Evolutionary conservation across 1,284 basidiomycete genomes (phyloP), one percentile per base, ranked within the genome.

Genomic region (Ustilago loliicola): DNA sequence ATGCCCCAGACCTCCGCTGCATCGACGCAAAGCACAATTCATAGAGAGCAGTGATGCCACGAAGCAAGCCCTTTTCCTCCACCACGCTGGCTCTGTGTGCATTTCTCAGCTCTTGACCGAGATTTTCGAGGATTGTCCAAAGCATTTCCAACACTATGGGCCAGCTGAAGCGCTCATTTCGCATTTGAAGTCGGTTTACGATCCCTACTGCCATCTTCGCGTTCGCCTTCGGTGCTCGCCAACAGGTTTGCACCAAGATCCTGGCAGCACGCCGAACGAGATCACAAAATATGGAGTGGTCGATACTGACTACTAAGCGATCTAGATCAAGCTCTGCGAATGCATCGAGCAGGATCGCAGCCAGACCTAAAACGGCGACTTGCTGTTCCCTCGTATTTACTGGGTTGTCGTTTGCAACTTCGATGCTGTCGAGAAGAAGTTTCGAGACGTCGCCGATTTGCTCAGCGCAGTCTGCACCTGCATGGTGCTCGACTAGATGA

Each of bases 321-420:
- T n/a, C n/a, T n/a, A 10, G 61, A 10, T 15, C 36, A 0, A 67
- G 47, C 42, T 61, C 71, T 3, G 53, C 54, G 15, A 61, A 38
- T 2, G 54, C 53, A 15, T 73, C 71, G 17, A 73, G n/a, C 5
- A 61, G 8, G 32, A 73, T 58, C 5, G 65, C 71, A 7, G 68
- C 29, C 32, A 73, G 21, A 3, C 38, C 45, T 2, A 68, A n/a
- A 13, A 59, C n/a, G 17, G 53, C n/a, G 3, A 27, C 0, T 19
- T 48, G 48, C 40, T 51, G 11, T 17, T 36, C 3, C 10, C 21
- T 25, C 13, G 10, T 25, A 3, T 29, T 29, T 2, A 7, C 5
- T 9, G 48, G 36, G 3, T 4, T 15, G 17, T 27, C 34, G 3
- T 29, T 25, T 27, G 70, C 61, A 4, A 38, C 15, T 32, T 59